Base-by-base conservation (phyloP, 139 green algal genomes). In the Coelastrella sp. region DNA sequence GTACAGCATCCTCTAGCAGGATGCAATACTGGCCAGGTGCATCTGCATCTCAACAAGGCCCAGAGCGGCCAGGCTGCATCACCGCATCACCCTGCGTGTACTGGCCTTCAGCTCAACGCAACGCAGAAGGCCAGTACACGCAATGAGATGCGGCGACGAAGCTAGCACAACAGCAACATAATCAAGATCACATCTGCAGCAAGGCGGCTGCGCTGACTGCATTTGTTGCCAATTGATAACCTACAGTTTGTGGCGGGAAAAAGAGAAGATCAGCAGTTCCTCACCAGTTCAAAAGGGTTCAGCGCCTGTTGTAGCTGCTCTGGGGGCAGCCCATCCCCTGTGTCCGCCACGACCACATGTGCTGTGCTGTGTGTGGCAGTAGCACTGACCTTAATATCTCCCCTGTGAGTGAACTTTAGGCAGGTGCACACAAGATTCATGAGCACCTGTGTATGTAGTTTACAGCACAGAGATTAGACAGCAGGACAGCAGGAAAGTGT, bases 371-470 rank as follows among this genome's bases (percentile, higher is more conserved):
- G 85, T 24, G 73, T 90, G 22, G 65, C 20, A 22, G 49, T 84
- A 35, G 85, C 85, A 22, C 27, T 73, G 6, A 90, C 57, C 14
- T 24, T 81, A 25, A 90, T 81, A 24, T 59, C 85, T 9, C 87
- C 87, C 4, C 6, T 56, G 19, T 84, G 61, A 8, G 93, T 95
- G 90, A 93, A 95, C 19, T 91, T 87, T 22, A 91, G 61, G 22
- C 88, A 90, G 49, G 91, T 94, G 80, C 91, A 91, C 27, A 95
- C 90, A n/a, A 95, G 93, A 73, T 94, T 95, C 87, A 94, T 92
- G 66, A 95, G 25, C 60, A 95, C 87, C 91, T 94, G 91, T 75
- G 65, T 85, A 61, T 92, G 87, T 9, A 58, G 74, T 14, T 6
- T 27, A 6, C 72, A 81, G 27, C 60, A 75, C 20, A 83, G n/a